phyloP scores from a whole-genome alignment of 108 stramenopile species.

The Cyclotella cryptica region DNA sequence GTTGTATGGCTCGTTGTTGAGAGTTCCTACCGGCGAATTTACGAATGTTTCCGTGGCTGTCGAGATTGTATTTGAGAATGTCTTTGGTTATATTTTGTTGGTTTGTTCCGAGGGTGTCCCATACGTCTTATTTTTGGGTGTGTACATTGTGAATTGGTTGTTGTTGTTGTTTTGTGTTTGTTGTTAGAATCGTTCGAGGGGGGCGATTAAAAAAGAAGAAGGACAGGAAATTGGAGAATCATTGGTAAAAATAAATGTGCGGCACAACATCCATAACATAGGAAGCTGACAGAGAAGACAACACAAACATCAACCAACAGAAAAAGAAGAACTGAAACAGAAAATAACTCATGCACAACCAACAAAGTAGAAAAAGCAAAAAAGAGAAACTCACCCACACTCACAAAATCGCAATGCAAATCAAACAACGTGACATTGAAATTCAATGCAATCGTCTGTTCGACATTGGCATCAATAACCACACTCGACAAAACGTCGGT shows the following conservation, averaged over 20 bases:
- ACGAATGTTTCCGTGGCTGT: slow-evolving; percentile 73
- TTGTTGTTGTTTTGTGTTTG: no score
- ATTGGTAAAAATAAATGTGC: no score
- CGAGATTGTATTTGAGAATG: slow-evolving; percentile 96
- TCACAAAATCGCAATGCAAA: slow-evolving; percentile 92
- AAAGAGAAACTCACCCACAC: slow-evolving; percentile 59
- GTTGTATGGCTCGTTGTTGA: slow-evolving; percentile 78
- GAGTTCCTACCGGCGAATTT: slow-evolving; percentile 92
- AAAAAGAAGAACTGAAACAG: no score
- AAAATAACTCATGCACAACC: background rate
- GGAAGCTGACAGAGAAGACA: no score
- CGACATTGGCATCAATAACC: slow-evolving; percentile 80
- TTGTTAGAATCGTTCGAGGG: no score
- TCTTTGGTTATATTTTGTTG: slow-evolving; percentile 96
- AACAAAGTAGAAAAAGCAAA: slow-evolving; percentile 22
- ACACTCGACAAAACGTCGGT: slow-evolving; percentile 78
- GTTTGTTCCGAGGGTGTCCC: slow-evolving; percentile 94
- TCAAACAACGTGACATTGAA: slow-evolving; percentile 93
- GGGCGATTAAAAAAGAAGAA: no score
- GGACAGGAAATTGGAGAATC: no score
- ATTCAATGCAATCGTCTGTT: slow-evolving; percentile 71
- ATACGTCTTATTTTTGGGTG: slow-evolving; percentile 57
- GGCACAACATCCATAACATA: no score
- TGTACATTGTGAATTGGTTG: background rate
- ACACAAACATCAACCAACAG: no score